Conservation (phyloP, 179 eudicot genomes). For the Nepenthes alata region DNA sequence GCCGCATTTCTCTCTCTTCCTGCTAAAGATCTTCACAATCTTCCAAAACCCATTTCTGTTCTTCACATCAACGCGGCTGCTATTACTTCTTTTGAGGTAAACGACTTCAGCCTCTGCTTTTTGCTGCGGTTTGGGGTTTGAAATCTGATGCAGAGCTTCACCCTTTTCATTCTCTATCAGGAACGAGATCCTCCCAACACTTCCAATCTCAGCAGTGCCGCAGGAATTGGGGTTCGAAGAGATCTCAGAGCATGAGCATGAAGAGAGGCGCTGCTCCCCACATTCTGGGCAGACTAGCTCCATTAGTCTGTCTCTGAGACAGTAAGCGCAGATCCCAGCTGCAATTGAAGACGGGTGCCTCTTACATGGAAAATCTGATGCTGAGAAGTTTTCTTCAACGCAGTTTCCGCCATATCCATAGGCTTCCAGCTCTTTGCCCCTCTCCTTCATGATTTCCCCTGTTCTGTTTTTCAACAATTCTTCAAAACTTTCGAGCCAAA, state of each 20-base stretch:
- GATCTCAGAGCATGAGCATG: constrained; percentile 36
- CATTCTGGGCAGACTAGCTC: constrained; percentile 62
- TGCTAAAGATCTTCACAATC: constrained; percentile 49
- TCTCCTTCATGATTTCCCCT: constrained; percentile 38
- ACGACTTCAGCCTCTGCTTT: constrained; percentile 8
- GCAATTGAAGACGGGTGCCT: constrained; percentile 57
- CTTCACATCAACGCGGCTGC: constrained; percentile 24
- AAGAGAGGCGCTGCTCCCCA: constrained; percentile 52
- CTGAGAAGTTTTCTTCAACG: constrained; percentile 8
- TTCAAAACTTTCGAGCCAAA: not conserved
- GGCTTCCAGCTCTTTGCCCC: constrained; percentile 43
- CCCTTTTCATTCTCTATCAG: constrained; percentile 48
- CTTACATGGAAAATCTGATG: constrained; percentile 36
- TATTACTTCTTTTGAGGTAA: constrained; percentile 43
- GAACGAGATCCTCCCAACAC: constrained; percentile 59
- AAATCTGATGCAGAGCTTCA: not conserved
- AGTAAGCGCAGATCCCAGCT: constrained; percentile 63
- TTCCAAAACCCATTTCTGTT: constrained; percentile 38
- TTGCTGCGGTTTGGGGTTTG: constrained; percentile 3
- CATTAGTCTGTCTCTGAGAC: constrained; percentile 51
- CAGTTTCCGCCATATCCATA: constrained; percentile 10
- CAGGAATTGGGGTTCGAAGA: constrained; percentile 32
- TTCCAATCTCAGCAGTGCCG: constrained; percentile 30
- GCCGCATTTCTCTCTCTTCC: constrained; percentile 25
- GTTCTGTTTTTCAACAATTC: not conserved